phyloP scores from a whole-genome alignment of 306 rosid genomes.

The Gleditsia sinensis region DNA sequence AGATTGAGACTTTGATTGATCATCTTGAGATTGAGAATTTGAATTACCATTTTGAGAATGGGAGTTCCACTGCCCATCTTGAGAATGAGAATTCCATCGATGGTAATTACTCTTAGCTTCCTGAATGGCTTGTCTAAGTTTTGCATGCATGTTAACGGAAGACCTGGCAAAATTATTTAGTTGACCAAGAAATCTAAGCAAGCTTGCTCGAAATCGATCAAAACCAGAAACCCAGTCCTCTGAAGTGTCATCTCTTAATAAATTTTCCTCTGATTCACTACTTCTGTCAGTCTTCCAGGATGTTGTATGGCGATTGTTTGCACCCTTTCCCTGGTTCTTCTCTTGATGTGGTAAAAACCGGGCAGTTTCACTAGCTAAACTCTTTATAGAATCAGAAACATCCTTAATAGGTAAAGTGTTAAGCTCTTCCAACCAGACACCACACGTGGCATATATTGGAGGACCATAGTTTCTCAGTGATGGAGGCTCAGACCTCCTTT shows the following conservation, averaged over 20 bases:
- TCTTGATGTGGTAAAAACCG: constrained; percentile 71
- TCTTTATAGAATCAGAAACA: constrained; percentile 61
- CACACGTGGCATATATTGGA: constrained; percentile 72
- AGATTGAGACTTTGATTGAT: constrained; percentile 41
- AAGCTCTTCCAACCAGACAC: constrained; percentile 65
- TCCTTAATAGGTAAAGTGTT: constrained; percentile 46
- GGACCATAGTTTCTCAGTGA: constrained; percentile 48
- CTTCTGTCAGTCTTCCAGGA: constrained; percentile 46
- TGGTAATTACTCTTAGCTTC: constrained; percentile 39
- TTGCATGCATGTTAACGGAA: constrained; percentile 61
- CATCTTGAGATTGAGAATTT: constrained; percentile 44
- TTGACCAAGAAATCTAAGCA: constrained; percentile 58
- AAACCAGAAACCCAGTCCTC: constrained; percentile 63
- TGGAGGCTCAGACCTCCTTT: constrained; percentile 34
- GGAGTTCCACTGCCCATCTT: constrained; percentile 32
- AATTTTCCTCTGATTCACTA: constrained; percentile 48
- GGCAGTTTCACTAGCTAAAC: constrained; percentile 62
- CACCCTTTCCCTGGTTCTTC: constrained; percentile 61
- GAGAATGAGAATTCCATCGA: constrained; percentile 42
- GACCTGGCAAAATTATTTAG: constrained; percentile 60
- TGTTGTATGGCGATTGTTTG: constrained; percentile 31
- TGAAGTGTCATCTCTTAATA: constrained; percentile 52
- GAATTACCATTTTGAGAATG: constrained; percentile 23
- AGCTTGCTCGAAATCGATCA: constrained; percentile 58
- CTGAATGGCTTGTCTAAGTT: constrained; percentile 50